Base-by-base conservation (phyloP, 2,329 filamentous ascomycete genomes). In the Sporothrix brasiliensis region DNA sequence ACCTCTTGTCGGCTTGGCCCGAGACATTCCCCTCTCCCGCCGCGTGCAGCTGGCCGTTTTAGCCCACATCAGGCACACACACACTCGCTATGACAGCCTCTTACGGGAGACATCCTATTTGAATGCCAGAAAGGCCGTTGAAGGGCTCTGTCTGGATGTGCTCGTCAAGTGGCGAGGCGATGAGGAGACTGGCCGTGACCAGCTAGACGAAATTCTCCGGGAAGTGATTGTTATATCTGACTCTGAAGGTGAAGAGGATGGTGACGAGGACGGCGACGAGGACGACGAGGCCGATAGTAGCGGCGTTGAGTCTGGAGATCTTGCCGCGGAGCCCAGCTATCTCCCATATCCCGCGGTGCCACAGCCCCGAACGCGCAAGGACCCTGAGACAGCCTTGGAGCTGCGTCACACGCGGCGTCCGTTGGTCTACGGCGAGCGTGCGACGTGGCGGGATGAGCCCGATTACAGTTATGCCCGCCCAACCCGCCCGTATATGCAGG, bases 141-240 rank as follows among this genome's bases (percentile, higher is more conserved):
- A 90, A 74, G 79, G 83, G 44, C 80, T 88, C 16, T 90, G 88
- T 73, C 80, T 90, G 60, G 88, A 90, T 74, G 82, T 88, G 68
- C 85, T 91, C 77, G 85, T 90, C 82, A 90, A 90, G 85, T 91
- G 88, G 88, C 88, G 88, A 80, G 88, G 88, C 69, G 88, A 91
- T 74, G 88, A 91, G 77, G 88, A 91, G 77, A 90, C 85, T 21
- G 88, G 88, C 34, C 86, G 88, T 65, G 88, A 91, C 75, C 87
- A 90, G 77, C 82, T 90, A 19, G 88, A 90, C 71, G 88, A 90
- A 76, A 89, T 90, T 70, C 80, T 90, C 47, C 83, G 87, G 67
- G 88, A 91, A 77, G 87, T 90, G 13, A 86, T 90, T 68, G 85
- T 90, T 75, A 89, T 91, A 58, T 88, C 87, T n/a, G 86, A 88